A percentile compares a stretch with the other conserved stretches of the same genome.
Evolutionary conservation across 148 eudicot species (phyloP).

Genomic region (Hydrangea macrophylla): DNA sequence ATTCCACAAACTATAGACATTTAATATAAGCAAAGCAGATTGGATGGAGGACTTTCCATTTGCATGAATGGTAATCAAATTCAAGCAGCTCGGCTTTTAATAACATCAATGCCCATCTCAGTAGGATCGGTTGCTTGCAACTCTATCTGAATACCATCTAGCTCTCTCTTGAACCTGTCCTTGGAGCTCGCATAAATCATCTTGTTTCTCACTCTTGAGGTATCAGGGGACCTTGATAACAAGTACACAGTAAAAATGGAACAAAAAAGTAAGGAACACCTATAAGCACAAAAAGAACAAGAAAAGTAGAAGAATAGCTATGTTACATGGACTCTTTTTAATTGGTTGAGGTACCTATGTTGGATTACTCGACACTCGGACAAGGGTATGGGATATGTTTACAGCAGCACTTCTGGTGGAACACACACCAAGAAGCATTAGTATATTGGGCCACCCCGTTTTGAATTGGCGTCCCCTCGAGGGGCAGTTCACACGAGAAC

Average conservation of each 20-base stretch:
- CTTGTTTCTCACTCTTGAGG: conserved; percentile 33
- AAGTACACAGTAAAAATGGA: no score
- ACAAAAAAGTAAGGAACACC: not conserved
- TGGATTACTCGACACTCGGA: no score
- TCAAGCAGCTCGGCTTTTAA: conserved; percentile 25
- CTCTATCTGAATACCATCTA: conserved; percentile 34
- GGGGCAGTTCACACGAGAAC: no score
- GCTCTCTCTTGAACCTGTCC: conserved; percentile 36
- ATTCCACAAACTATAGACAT: conserved; percentile 21
- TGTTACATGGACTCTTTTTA: no score
- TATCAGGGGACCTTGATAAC: conserved; percentile 29
- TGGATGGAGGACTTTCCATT: conserved; percentile 2
- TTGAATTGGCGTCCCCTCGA: no score
- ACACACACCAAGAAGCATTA: no score
- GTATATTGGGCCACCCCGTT: no score
- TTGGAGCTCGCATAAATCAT: conserved; percentile 39
- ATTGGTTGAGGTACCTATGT: no score
- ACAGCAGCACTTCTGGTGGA: no score
- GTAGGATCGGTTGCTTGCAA: conserved; percentile 36
- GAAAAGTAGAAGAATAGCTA: not conserved
- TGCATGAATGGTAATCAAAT: not conserved
- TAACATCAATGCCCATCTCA: conserved; percentile 30
- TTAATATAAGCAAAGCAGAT: conserved; percentile 4
- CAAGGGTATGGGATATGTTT: no score
- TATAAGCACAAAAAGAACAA: not conserved